Evolutionary conservation across 257 asterid genomes (phyloP), one percentile per base, ranked within the genome.

Genomic region (Lantana camara): DNA sequence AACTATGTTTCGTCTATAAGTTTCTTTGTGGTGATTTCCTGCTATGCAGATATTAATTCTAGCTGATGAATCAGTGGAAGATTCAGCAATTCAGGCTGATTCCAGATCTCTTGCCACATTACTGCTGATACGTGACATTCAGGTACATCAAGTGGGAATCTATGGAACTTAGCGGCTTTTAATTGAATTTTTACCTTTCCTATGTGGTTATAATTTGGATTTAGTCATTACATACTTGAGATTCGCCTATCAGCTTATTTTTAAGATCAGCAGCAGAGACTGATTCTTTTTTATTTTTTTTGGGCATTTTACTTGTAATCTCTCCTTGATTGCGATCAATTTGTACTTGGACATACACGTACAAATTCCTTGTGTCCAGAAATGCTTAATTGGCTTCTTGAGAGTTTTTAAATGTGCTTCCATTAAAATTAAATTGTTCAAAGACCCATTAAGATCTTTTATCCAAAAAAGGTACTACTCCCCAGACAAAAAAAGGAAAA

Each of bases 31-130:
- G 19, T 57, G 14, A 22, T 32, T 40, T 64, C 63, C 68, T 67
- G 47, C 67, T 19, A 53, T 69, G 65, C 78, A 90, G 96, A 90
- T 85, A 70, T 80, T 90, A 71, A 90, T 90, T 75, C 79, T 90
- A 83, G 97, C 96, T 13, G 97, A 90, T 72, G 96, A 90, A 69
- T 87, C 96, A 30, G 95, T 87, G 27, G 97, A 90, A 77, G 96
- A 87, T 72, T 87, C 97, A 14, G 97, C 96, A 40, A 87, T 90
- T 62, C 94, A 85, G 84, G 97, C 95, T 56, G 97, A 90, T 81
- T 90, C 97, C 30, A 85, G 97, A 80, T 90, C 97, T 65, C 95
- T 90, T 63, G 96, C 97, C 55, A 90, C 97, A 35, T 79, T 90
- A 64, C 81, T 90, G 68, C 79, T 87, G 78, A 87, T 90, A 71